Percentiles rank a stretch among this genome's conserved stretches.
Conservation (phyloP, 75 land plant species). For the Picea glauca region DNA sequence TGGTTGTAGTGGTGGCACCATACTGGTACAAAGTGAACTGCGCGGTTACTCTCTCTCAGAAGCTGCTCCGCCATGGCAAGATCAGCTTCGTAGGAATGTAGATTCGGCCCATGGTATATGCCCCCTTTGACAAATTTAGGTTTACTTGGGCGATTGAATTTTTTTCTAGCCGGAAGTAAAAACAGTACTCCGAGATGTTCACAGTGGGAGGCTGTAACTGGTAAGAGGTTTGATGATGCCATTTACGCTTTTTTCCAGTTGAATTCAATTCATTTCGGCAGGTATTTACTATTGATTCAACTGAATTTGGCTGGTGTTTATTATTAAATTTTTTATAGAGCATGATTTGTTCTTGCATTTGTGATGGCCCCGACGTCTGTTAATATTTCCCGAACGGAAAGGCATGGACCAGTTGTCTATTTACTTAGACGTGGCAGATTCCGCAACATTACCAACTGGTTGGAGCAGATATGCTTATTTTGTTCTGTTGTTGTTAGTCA, state of each 20-base stretch:
- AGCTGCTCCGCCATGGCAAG: too few species aligned
- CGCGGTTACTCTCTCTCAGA: too few species aligned
- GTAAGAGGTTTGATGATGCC: constrained; percentile 15
- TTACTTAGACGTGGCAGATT: constrained; percentile 68
- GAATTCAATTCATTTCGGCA: not conserved
- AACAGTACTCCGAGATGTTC: constrained; percentile 10
- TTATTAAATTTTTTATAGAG: not conserved
- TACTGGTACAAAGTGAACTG: too few species aligned
- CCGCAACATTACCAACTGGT: constrained; percentile 50
- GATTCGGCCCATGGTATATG: too few species aligned
- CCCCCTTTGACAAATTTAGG: too few species aligned
- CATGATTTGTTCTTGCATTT: too few species aligned
- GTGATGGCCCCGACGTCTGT: constrained; percentile 36
- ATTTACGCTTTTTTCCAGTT: not conserved
- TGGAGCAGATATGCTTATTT: constrained; percentile 73
- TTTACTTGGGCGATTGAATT: too few species aligned
- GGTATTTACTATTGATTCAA: not conserved
- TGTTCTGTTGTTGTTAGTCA: constrained; percentile 62
- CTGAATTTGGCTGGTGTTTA: too few species aligned
- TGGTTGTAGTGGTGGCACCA: too few species aligned
- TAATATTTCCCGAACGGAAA: constrained; percentile 61
- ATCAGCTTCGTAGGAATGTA: too few species aligned
- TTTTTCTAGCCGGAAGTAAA: too few species aligned
- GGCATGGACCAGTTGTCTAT: constrained; percentile 59
- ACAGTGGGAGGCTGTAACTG: constrained; percentile 64